Conservation (phyloP, 1,284 basidiomycete genomes). For the Microbotryum violaceum region DNA sequence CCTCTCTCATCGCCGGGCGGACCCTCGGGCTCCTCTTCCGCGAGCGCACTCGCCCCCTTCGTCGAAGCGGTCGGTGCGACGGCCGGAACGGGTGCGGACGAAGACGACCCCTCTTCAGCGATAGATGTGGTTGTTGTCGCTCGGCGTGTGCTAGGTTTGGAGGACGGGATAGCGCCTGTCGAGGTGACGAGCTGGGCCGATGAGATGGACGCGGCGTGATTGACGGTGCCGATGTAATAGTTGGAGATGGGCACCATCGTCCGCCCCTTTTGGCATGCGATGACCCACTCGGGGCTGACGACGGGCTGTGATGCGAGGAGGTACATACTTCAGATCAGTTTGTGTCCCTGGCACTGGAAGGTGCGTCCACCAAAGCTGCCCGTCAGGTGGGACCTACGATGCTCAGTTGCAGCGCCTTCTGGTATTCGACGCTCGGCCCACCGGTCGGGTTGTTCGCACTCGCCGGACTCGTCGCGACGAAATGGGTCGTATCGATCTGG, state of each 20-base stretch:
- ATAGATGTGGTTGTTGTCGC: not conserved
- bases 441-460: conserved; percentile 48
- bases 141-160: not conserved
- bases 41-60: not conserved
- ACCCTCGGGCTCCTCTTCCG: conserved; percentile 2
- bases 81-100: not conserved
- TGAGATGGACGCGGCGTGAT: conserved; percentile 32
- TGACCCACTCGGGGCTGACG: conserved; percentile 38
- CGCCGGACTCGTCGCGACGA: conserved; percentile 82
- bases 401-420: conserved; percentile 77
- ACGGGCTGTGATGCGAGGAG: conserved; percentile 28
- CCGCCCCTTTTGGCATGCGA: conserved; percentile 34
- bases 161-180: not conserved
- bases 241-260: conserved; percentile 38
- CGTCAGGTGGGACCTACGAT: conserved; percentile 41
- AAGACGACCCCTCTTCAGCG: not conserved
- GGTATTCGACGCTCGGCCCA: conserved; percentile 70
- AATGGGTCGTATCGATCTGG: conserved; percentile 93
- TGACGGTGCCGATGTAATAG: conserved; percentile 28
- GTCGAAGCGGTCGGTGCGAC: not conserved
- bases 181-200: conserved; percentile 27
- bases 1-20: not conserved
- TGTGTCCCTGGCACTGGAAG: not conserved
- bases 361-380: not conserved
- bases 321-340: not conserved